A percentile compares a stretch with the other conserved stretches of the same genome.
These are phyloP conservation scores for Abrus pulchellus DNA, from an alignment of 306 rosid genomes.

Conservation along the genomic window DNA sequence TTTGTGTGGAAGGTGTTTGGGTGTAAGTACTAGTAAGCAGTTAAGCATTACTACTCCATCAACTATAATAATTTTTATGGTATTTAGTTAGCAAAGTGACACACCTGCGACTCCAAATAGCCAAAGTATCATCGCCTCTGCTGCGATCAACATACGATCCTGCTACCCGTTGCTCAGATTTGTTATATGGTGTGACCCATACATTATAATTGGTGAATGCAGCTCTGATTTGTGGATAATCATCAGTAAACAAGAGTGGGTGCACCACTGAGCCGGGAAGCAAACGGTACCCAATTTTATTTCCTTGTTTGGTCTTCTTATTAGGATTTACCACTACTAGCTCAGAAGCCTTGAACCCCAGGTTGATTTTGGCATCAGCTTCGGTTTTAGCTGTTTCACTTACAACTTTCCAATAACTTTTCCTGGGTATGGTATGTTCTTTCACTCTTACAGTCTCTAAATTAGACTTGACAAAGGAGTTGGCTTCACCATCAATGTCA, in stretches of 20 bases:
- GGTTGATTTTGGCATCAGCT: slow-evolving; percentile 45
- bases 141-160: slow-evolving; percentile 49
- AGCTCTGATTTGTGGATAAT: slow-evolving; percentile 61
- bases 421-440: slow-evolving; percentile 39
- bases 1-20: background rate
- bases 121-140: slow-evolving; percentile 60
- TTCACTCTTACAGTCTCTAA: slow-evolving; percentile 33
- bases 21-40: background rate
- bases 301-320: slow-evolving; percentile 49
- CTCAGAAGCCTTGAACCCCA: slow-evolving; percentile 48
- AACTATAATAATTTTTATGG: background rate
- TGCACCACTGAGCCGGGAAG: slow-evolving; percentile 31
- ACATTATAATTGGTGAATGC: slow-evolving; percentile 57
- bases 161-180: slow-evolving; percentile 60
- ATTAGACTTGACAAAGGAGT: slow-evolving; percentile 56
- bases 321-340: slow-evolving; percentile 51
- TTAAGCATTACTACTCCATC: background rate
- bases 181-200: slow-evolving; percentile 57
- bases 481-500: slow-evolving; percentile 54
- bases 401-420: slow-evolving; percentile 48
- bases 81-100: background rate
- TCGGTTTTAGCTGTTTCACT: slow-evolving; percentile 48
- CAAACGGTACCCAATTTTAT: slow-evolving; percentile 33
- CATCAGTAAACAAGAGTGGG: slow-evolving; percentile 50
- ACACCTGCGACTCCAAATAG: slow-evolving; percentile 49